Percentiles rank a stretch among this genome's conserved stretches.
Conservation (phyloP, 176 grass and related monocot species). For the Paspalum vaginatum region DNA sequence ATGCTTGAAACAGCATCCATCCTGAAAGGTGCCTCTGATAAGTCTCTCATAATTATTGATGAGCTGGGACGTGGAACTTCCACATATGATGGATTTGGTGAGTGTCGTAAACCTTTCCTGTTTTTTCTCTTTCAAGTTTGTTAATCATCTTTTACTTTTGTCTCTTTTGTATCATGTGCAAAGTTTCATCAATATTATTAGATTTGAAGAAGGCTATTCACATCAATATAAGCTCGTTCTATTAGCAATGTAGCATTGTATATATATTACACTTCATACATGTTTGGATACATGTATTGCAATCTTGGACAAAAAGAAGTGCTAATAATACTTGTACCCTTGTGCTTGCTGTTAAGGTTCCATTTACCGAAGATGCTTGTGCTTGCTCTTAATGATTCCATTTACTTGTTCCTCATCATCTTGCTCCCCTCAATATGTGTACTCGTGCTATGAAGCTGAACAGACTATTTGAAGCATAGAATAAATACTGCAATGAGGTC, state of each 20-base stretch:
- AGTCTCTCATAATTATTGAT: slow-evolving; percentile 94
- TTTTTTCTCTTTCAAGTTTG: slow-evolving; percentile 16
- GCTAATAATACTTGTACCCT: neutral
- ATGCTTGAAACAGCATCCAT: slow-evolving; percentile 99
- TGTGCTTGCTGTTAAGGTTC: neutral
- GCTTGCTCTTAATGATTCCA: too few relatives aligned
- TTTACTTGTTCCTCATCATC: too few relatives aligned
- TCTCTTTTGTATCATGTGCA: slow-evolving; percentile 15
- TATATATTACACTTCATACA: neutral
- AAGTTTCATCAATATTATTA: slow-evolving; percentile 21
- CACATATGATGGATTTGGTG: slow-evolving; percentile 99
- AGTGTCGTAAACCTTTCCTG: slow-evolving; percentile 26
- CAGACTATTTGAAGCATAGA: too few relatives aligned
- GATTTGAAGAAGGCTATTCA: slow-evolving; percentile 14
- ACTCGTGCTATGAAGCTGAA: too few relatives aligned
- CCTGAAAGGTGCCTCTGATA: slow-evolving; percentile 92
- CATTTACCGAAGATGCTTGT: neutral
- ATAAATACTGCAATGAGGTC: too few relatives aligned
- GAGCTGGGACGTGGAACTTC: slow-evolving; percentile 97
- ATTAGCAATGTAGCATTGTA: slow-evolving; percentile 8
- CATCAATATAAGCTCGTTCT: slow-evolving; percentile 4
- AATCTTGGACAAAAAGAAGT: neutral
- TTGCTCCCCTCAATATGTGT: too few relatives aligned
- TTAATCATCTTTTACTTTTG: slow-evolving; percentile 29
- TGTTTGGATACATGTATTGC: slow-evolving; percentile 18